Conservation (phyloP, 306 rosid species). For the Glycyrrhiza uralensis region DNA sequence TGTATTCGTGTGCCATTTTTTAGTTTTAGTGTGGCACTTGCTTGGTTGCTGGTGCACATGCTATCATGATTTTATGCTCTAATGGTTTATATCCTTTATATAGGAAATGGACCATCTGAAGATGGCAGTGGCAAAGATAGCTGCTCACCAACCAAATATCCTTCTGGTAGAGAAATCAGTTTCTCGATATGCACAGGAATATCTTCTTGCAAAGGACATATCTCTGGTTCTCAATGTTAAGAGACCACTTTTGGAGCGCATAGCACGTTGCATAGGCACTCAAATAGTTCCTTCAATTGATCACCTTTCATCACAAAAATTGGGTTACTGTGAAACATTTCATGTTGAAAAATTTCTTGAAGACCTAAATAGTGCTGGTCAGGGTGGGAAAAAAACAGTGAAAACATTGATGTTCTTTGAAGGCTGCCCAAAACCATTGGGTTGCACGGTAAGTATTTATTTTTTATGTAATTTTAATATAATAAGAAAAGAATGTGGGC, state of each 20-base stretch:
- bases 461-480: neutral
- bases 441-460: slow-evolving; percentile 80
- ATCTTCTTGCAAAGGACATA: slow-evolving; percentile 84
- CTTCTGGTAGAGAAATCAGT: slow-evolving; percentile 96
- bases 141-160: slow-evolving; percentile 72
- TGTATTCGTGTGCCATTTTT: slow-evolving; percentile 36
- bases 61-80: slow-evolving; percentile 16
- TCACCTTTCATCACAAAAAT: slow-evolving; percentile 74
- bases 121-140: slow-evolving; percentile 98
- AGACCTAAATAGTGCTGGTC: slow-evolving; percentile 60
- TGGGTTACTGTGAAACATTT: slow-evolving; percentile 83
- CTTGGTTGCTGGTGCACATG: slow-evolving; percentile 15
- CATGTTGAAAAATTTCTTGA: slow-evolving; percentile 76
- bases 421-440: slow-evolving; percentile 97
- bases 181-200: slow-evolving; percentile 92
- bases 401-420: slow-evolving; percentile 96
- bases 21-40: slow-evolving; percentile 11
- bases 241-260: slow-evolving; percentile 83
- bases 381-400: slow-evolving; percentile 61
- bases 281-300: slow-evolving; percentile 81
- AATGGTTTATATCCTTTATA: slow-evolving; percentile 23
- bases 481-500: neutral
- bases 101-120: slow-evolving; percentile 98
- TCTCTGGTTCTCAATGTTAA: slow-evolving; percentile 88
- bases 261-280: slow-evolving; percentile 93